These are phyloP conservation scores for Fusarium sp. DNA, from an alignment of 2,329 filamentous ascomycete genomes.

Conservation along the genomic window DNA sequence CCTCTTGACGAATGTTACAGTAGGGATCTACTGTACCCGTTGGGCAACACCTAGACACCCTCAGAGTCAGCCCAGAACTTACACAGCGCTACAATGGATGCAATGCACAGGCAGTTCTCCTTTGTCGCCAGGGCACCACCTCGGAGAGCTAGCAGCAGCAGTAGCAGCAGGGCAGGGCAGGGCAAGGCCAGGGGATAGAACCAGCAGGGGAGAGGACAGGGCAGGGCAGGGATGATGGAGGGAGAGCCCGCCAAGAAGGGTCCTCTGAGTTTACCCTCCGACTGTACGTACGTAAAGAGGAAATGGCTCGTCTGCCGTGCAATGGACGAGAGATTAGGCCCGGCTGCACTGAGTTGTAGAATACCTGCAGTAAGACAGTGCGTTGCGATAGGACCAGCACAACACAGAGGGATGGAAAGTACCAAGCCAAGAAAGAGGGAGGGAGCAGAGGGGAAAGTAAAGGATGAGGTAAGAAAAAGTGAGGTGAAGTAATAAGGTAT, in stretches of 20 bases:
- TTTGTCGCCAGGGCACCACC: constrained; percentile 42
- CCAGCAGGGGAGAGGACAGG: constrained; percentile 3
- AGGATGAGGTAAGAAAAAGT: constrained; percentile 22
- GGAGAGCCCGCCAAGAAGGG: constrained; percentile 38
- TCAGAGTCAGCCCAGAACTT: constrained; percentile 12
- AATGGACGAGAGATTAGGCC: constrained; percentile 4
- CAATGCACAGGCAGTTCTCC: constrained; percentile 33
- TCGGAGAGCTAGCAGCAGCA: constrained; percentile 24
- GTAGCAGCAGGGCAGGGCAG: neutral
- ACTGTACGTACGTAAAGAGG: constrained; percentile 1
- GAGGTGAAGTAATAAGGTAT: constrained; percentile 6
- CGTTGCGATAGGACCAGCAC: constrained; percentile 13
- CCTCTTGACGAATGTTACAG: constrained; percentile 27
- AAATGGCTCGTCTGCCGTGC: constrained; percentile 1
- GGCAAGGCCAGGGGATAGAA: constrained; percentile 37
- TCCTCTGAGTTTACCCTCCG: constrained; percentile 10
- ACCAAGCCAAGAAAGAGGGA: constrained; percentile 12
- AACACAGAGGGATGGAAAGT: neutral
- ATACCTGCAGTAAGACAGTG: neutral
- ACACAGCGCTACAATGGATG: constrained; percentile 7
- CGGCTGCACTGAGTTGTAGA: neutral
- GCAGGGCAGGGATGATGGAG: constrained; percentile 30
- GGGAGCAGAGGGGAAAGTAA: constrained; percentile 14
- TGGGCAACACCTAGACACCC: constrained; percentile 11
- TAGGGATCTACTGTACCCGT: constrained; percentile 14